Evolutionary conservation across 2,329 filamentous ascomycete species (phyloP), one percentile per base, ranked within the genome.

Genomic region (Cladosporium sp.): DNA sequence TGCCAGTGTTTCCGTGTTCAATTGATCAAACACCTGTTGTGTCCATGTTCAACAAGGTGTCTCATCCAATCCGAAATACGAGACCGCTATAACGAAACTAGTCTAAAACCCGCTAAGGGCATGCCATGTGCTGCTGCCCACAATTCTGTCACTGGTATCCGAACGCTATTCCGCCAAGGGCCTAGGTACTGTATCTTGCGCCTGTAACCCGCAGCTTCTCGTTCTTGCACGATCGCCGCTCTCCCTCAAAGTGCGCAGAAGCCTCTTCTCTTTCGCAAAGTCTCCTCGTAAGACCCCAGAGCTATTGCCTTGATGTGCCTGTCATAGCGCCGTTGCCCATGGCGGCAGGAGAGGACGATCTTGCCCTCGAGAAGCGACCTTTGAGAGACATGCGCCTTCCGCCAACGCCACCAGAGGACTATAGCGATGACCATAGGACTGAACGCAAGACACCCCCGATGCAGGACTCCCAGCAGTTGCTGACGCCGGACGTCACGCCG

Each of bases 91-190:
- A 27, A 27, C 38, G 45, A 48, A 48, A 48, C 36, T 32, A 20
- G 45, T 11, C 36, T 40, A 39, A 40, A 40, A 35, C 36, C 22
- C 27, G 45, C 18, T 48, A 40, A 22, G 39, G n/a, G 27, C 29
- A 7, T 48, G 35, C 45, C 15, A 46, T 40, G 38, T 48, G 43
- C 43, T 20, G 30, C 43, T 32, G 19, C 45, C 45, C 45, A 48
- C 45, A 40, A 13, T 48, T 48, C 45, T 48, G 45, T 32, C 38
- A 40, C 36, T 36, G 38, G 27, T 27, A 39, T 27, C 45, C 45
- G 45, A 48, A 48, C 35, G 36, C 45, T 48, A 48, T 32, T 25
- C 38, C 45, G 45, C 45, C 45, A 48, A 48, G 45, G 29, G 38
- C 45, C 45, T 32, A 33, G 25, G 25, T 48, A n/a, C n/a, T n/a